Percentiles rank a stretch among this genome's conserved stretches.
Evolutionary conservation across 2,329 filamentous ascomycete species (phyloP).

Genomic region (Paecilomyces sp.): DNA sequence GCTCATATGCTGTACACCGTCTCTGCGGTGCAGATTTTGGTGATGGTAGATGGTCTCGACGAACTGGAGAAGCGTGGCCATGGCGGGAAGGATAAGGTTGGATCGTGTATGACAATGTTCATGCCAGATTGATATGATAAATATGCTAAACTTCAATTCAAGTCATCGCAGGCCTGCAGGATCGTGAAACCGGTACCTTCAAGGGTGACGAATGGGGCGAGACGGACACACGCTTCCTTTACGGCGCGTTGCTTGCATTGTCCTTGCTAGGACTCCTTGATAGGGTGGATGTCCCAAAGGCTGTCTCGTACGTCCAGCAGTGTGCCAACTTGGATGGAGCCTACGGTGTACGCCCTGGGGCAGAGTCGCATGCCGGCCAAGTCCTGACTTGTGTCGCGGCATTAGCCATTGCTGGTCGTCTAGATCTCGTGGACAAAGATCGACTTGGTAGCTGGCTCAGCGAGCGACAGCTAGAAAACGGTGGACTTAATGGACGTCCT

Average conservation of each 20-base stretch:
- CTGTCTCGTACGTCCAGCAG: conserved; percentile 68
- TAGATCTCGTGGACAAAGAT: conserved; percentile 77
- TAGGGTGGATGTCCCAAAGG: conserved; percentile 70
- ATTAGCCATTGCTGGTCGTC: conserved; percentile 70
- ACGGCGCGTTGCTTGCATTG: conserved; percentile 80
- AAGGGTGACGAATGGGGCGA: conserved; percentile 95
- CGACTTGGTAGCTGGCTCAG: conserved; percentile 84
- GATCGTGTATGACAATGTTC: conserved; percentile 57
- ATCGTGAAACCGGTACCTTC: conserved; percentile 76
- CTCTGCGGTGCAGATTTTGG: conserved; percentile 88
- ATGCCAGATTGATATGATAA: conserved; percentile 7
- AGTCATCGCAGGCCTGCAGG: conserved; percentile 78
- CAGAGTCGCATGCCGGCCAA: conserved; percentile 91
- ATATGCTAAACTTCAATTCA: conserved; percentile 12
- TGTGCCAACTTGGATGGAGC: conserved; percentile 94
- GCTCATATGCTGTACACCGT: conserved; percentile 94
- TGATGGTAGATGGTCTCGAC: conserved; percentile 74
- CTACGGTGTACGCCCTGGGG: conserved; percentile 81
- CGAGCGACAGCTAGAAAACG: conserved; percentile 79
- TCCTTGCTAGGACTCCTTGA: conserved; percentile 71
- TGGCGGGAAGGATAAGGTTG: conserved; percentile 64
- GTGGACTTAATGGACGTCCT: conserved; percentile 86
- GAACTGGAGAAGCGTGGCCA: conserved; percentile 67
- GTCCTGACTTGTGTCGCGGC: conserved; percentile 92
- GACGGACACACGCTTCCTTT: conserved; percentile 89